Evolutionary conservation across 768 basidiomycete genomes (phyloP).

Genomic region (Agaricus subrufescens): DNA sequence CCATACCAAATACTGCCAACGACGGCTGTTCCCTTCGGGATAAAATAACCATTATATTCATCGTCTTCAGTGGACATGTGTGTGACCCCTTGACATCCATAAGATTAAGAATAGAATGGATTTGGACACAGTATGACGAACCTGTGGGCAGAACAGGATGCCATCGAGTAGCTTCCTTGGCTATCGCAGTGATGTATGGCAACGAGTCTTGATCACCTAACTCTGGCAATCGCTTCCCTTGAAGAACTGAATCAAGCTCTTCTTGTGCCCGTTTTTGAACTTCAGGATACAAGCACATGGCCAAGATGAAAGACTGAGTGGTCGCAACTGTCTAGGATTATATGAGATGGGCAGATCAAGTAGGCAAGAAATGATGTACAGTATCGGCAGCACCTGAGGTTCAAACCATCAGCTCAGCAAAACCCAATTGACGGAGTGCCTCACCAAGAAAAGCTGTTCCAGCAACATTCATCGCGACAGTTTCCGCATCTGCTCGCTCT

Average conservation of each 20-base stretch:
- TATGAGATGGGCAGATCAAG: background rate
- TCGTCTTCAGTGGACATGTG: constrained; percentile 10
- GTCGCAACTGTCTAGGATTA: constrained; percentile 22
- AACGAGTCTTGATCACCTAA: constrained; percentile 10
- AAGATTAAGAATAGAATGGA: background rate
- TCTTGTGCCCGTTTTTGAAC: constrained; percentile 12
- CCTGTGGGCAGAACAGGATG: constrained; percentile 5
- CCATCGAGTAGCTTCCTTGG: constrained; percentile 13
- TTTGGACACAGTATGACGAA: background rate
- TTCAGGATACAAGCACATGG: constrained; percentile 30
- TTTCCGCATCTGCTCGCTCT: background rate
- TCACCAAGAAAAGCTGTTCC: constrained; percentile 27
- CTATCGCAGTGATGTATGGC: constrained; percentile 14
- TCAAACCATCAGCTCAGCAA: background rate
- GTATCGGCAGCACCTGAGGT: constrained; percentile 34
- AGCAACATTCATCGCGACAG: constrained; percentile 1
- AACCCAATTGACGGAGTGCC: background rate
- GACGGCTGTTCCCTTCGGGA: constrained; percentile 13
- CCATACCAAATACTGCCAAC: constrained; percentile 11
- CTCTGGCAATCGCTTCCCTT: constrained; percentile 10
- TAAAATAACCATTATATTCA: constrained; percentile 14
- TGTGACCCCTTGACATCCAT: constrained; percentile 3
- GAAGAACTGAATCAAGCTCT: constrained; percentile 15
- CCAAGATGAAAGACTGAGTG: constrained; percentile 28
- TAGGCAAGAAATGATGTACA: constrained; percentile 16